Percentiles rank a stretch among this genome's conserved stretches.
phyloP scores from a whole-genome alignment of 306 rosid genomes.

The Malus sieversii region DNA sequence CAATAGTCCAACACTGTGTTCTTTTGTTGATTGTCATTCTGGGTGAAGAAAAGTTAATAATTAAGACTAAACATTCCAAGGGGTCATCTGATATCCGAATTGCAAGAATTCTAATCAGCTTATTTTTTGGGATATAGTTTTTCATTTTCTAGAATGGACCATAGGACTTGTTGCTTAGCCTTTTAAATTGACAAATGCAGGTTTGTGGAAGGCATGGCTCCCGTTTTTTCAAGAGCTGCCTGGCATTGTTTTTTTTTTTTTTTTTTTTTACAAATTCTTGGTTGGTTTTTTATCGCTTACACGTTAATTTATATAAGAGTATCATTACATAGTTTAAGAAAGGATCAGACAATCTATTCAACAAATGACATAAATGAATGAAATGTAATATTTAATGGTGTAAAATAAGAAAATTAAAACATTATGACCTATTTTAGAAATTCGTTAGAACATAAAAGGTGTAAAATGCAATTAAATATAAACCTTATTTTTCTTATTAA shows the following conservation, averaged over 20 bases:
- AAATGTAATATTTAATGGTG: no score
- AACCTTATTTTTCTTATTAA: no score
- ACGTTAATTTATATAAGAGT: no score
- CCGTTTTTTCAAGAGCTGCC: constrained; percentile 86
- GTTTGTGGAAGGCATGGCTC: constrained; percentile 99
- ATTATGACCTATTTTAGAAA: no score
- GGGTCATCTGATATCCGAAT: not conserved
- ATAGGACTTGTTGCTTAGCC: not conserved
- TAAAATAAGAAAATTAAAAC: no score
- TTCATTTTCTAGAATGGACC: not conserved
- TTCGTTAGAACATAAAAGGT: no score
- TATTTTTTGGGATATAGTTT: not conserved
- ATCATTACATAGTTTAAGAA: no score
- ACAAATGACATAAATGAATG: no score
- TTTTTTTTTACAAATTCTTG: no score
- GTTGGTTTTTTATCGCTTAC: no score
- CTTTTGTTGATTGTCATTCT: not conserved
- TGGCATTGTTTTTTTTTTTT: constrained; percentile 43
- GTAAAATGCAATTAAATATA: no score
- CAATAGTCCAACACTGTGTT: not conserved
- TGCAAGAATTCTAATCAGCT: not conserved
- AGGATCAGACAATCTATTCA: no score
- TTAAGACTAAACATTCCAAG: not conserved
- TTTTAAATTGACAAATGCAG: constrained; percentile 27
- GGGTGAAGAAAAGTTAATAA: not conserved